Evolutionary conservation across 805 yeast species (phyloP).

Genomic region (Nakazawaea pomicola): DNA sequence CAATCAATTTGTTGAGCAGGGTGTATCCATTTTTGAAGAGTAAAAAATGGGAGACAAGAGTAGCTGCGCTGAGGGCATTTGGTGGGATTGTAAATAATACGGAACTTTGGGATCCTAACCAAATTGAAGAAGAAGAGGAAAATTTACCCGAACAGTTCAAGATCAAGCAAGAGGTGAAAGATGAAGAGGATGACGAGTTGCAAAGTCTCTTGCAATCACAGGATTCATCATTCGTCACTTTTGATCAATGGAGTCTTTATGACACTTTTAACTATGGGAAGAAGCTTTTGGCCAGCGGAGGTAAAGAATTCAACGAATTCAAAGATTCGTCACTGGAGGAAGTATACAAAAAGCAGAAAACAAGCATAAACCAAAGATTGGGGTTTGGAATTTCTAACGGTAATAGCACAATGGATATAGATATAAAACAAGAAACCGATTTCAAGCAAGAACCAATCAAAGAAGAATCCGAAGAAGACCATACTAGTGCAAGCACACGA

Average conservation of each 20-base stretch:
- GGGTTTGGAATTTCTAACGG: constrained; percentile 21
- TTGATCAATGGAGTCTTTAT: constrained; percentile 45
- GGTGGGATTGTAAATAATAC: constrained; percentile 88
- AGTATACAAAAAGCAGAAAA: constrained; percentile 21
- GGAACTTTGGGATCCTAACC: constrained; percentile 79
- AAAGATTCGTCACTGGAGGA: constrained; percentile 12
- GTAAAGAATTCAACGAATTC: constrained; percentile 29
- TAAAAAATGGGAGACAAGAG: constrained; percentile 92
- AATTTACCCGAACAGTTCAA: constrained; percentile 15
- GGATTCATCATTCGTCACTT: constrained; percentile 39
- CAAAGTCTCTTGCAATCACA: constrained; percentile 36
- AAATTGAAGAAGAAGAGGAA: constrained; percentile 17
- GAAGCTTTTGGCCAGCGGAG: constrained; percentile 62
- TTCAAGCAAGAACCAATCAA: constrained; percentile 14
- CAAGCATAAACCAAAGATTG: constrained; percentile 23
- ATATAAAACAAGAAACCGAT: constrained; percentile 24
- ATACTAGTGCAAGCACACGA: no score
- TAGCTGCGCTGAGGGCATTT: constrained; percentile 89
- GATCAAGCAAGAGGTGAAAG: constrained; percentile 19
- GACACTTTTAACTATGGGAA: constrained; percentile 46
- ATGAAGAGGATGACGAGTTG: constrained; percentile 24
- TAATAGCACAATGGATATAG: constrained; percentile 4
- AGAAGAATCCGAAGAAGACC: constrained; percentile 16
- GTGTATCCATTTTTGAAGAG: constrained; percentile 86
- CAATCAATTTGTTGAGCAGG: constrained; percentile 73